Base-by-base conservation (phyloP, 1,139 yeast species). In the Suhomyces bolitotheri region DNA sequence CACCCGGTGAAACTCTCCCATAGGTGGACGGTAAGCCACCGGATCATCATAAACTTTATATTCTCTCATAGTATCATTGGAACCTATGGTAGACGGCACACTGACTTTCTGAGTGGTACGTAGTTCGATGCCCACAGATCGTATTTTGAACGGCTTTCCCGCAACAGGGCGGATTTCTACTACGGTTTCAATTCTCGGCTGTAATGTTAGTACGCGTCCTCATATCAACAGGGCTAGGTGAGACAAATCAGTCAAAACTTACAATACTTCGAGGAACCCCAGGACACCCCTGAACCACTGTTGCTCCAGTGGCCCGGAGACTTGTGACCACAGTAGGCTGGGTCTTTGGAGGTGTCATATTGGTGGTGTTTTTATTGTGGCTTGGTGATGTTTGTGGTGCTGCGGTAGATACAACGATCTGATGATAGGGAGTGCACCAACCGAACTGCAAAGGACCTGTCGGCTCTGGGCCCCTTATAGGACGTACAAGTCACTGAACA, bases 201-300 rank as follows among this genome's bases (percentile, higher is more conserved):
- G 23, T 11, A 14, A 22, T 15, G 51, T 48, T 45, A 52, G 55
- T 44, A 34, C n/a, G n/a, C n/a, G n/a, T n/a, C n/a, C n/a, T n/a
- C n/a, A n/a, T 17, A 17, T 17, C 20, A 17, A 6, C 7, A 6
- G 8, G 8, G 20, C 20, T 7, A 17, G 20, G 8, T 17, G 7
- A 17, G 20, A 17, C 20, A 17, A 7, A 17, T 17, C 8, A 8
- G 8, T 8, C 20, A 8, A 17, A 17, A 43, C 76, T 48, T 34
- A 49, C 62, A 15, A 77, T 57, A 8, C 82, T 77, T 39, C 79
- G 65, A 2, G 81, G 75, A 1, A 80, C 76, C 0, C 86, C 86
- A 1, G 85, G 83, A 52, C 83, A 76, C 4, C 86, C 86, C 32
- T 67, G 60, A 0, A 79, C 77, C 1, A 76, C 58, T 16, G 76